phyloP scores from a whole-genome alignment of 1,284 basidiomycete genomes.

The Singerocomus rubriflavus region DNA sequence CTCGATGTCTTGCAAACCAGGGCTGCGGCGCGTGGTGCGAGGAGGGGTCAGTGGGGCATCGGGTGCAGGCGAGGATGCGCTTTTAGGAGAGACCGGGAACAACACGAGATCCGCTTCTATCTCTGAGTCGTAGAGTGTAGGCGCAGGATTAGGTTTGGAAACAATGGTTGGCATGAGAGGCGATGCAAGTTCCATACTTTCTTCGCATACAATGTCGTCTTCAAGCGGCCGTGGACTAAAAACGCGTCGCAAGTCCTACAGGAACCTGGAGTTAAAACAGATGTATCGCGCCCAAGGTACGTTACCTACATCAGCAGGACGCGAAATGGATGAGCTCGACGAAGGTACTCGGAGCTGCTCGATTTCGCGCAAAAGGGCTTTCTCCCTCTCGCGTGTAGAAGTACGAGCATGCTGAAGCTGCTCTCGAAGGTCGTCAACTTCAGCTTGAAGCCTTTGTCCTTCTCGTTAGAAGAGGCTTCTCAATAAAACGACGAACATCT shows the following conservation, averaged over 20 bases:
- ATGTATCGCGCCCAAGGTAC: no score
- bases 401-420: conserved; percentile 21
- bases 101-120: conserved; percentile 21
- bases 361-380: conserved; percentile 26
- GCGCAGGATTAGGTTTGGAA: not conserved
- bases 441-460: conserved; percentile 23
- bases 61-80: conserved; percentile 15
- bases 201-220: conserved; percentile 37
- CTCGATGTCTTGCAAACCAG: conserved; percentile 14
- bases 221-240: conserved; percentile 18
- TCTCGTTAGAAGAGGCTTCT: not conserved
- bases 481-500: not conserved
- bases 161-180: conserved; percentile 44
- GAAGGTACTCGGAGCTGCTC: conserved; percentile 13
- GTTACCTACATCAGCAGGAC: conserved; percentile 14
- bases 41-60: not conserved
- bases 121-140: not conserved
- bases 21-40: not conserved
- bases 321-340: not conserved
- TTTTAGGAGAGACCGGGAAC: conserved; percentile 25
- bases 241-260: conserved; percentile 16
- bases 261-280: not conserved
- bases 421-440: conserved; percentile 25
- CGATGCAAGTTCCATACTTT: conserved; percentile 58
- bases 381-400: conserved; percentile 21